Base-by-base conservation (phyloP, 345 rosid species). In the Nasturtium officinale region DNA sequence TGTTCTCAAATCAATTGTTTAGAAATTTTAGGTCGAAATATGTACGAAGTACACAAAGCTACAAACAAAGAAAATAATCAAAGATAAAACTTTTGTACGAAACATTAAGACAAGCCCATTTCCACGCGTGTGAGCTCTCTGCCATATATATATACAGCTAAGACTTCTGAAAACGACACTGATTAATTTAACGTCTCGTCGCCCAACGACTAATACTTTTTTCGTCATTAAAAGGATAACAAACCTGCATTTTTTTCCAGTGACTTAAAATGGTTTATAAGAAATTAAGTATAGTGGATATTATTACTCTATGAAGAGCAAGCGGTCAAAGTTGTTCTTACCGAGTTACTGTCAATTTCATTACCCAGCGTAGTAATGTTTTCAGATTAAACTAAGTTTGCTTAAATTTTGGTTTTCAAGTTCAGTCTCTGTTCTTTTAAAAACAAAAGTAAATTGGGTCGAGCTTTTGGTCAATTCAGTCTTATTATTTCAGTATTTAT, bases 111-210 rank as follows among this genome's bases (percentile, higher is more conserved):
- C 76, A 77, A 56, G 25, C 28, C 52, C 40, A 55, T 54, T 33
- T 30, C 69, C 74, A 75, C 64, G 79, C 74, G 69, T 68, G 69
- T 69, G 75, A 46, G 65, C 75, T 76, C 60, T 75, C 69, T 53
- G 54, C 62, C 78, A 42, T 61, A 40, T 63, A 55, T 3, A 23
- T 63, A 55, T 76, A 64, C 69, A 68, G 70, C 79, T 68, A 69
- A 70, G 53, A 20, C 43, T 69, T 45, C 50, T 18, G 79, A 76
- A 53, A 61, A 76, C 71, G 71, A 75, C 78, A 42, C 13, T 75
- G 23, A 32, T 21, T 51, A 59, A 15, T 59, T 30, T 55, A 64
- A 42, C 10, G 56, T 61, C 61, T 51, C 23, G 6, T 61, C 51
- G 40, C 46, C 15, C 46, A 33, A 57, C n/a, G 60, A 35, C 28